Base-by-base conservation (phyloP, 257 asterid species). In the Penstemon eatonii region DNA sequence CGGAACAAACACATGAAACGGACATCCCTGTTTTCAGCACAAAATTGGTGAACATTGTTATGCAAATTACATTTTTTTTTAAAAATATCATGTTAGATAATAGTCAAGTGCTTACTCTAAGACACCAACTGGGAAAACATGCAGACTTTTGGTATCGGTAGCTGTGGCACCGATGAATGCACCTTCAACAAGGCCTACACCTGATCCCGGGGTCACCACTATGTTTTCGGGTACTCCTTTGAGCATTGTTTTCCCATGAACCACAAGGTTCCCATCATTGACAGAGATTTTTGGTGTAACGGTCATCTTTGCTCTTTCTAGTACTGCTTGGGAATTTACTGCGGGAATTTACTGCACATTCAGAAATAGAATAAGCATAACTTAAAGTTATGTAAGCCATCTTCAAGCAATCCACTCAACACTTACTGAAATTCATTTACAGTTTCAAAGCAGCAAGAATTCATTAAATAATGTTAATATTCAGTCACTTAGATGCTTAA, bases 1-100 rank as follows among this genome's bases (percentile, higher is more conserved):
- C 99, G 99, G 79, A 93, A 93, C 43, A 83, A 81, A 84, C 99
- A 90, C 96, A 90, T 75, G 81, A 93, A 93, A 11, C 92, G 95
- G 41, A 87, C 89, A 52, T 65, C 96, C 89, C 99, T 92, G 64
- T 68, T n/a, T 40, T 59, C 69, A 74, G 4, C 43, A 74, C 25
- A 60, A 36, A 74, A 7, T 38, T 25, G 33, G 33, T 25, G 33
- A 25, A 64, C 41, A 64, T 33, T 3, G 50, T 66, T 37, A 66
- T 13, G 36, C 36, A 5, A 46, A 50, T 42, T 55, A 66, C 11
- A 33, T 10, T 11, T 55, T n/a, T n/a, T n/a, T n/a, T n/a, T n/a
- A 33, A 56, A 59, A 59, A 25, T 25, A 25, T 25, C 33, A 25
- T 25, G 53, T 56, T 15, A 69, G 5, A 60, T 63, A 66, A 25